Evolutionary conservation across 2,329 filamentous ascomycete genomes (phyloP).

Genomic region (Alternaria incomplexa): DNA sequence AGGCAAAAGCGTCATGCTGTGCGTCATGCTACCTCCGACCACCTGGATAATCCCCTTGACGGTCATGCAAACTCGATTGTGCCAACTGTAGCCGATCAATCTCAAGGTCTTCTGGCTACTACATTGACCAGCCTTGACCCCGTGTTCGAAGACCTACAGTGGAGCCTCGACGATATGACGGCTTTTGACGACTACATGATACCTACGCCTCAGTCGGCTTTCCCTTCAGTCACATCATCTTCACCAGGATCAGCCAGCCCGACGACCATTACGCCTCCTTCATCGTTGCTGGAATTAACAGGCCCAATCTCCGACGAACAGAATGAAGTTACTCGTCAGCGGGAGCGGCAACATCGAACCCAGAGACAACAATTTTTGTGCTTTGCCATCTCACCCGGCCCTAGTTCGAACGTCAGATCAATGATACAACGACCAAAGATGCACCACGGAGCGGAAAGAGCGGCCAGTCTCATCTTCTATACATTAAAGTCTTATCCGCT

Average conservation of each 20-base stretch:
- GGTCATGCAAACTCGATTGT: background rate
- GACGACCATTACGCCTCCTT: background rate
- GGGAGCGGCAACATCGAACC: background rate
- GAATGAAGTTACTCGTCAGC: background rate
- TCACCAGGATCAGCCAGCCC: background rate
- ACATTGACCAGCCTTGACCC: background rate
- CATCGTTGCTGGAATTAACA: background rate
- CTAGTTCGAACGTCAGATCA: conserved; percentile 26
- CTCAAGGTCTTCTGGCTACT: background rate
- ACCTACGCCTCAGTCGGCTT: background rate
- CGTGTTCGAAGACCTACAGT: background rate
- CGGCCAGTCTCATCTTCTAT: conserved; percentile 47
- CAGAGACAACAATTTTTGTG: background rate
- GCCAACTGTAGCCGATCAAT: background rate
- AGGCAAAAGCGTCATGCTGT: background rate
- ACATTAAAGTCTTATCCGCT: conserved; percentile 54
- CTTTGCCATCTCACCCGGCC: conserved; percentile 28
- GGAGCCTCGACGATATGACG: background rate
- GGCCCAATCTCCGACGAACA: background rate
- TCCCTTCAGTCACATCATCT: background rate
- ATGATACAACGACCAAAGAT: conserved; percentile 35
- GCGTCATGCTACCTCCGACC: background rate
- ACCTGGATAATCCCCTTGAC: background rate
- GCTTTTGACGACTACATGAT: background rate
- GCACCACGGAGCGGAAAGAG: conserved; percentile 39